Evolutionary conservation across 495 filamentous ascomycete species (phyloP), one percentile per base, ranked within the genome.

Genomic region (Penicillium nucicola): DNA sequence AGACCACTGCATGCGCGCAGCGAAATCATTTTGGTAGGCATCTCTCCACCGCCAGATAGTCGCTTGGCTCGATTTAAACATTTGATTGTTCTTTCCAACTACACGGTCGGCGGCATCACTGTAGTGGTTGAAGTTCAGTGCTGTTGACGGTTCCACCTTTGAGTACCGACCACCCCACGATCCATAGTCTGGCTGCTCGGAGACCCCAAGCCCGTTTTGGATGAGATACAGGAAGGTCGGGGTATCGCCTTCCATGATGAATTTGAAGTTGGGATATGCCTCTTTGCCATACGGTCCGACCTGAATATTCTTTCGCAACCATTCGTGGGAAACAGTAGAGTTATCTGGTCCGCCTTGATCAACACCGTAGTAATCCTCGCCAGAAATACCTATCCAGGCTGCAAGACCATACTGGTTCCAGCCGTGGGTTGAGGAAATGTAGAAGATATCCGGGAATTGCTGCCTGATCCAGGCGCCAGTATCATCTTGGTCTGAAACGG

Each of bases 401-500:
- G 74, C 75, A 17, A 76, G 52, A 4, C 72, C 72, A 45, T 77
- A 78, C 39, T 72, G 60, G 48, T 72, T 75, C 69, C 70, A 79
- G 25, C 67, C 76, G 48, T 77, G 73, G 4, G 71, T 54, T 12
- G 70, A 74, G 7, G 53, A 57, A 39, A 78, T 77, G 55, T 75
- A 77, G 54, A 74, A 74, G 19, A 78, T 51, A 30, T 72, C 69
- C 0, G 75, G 72, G 53, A 66, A 78, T 8, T 66, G 60, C 19
- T 60, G 48, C 1, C 75, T 70, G 40, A 78, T 74, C 77, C 77
- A 79, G 4, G 65, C 47, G 0, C 72, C 74, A 0, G 73, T 73
- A 47, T 79, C 69, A 49, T 79, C 77, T 52, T 78, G 77, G 56
- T 77, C 75, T 8, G 69, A 74, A 34, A 77, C 73, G 22, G 77